Evolutionary conservation across 345 rosid species (phyloP).

Genomic region (Heritiera fomes): DNA sequence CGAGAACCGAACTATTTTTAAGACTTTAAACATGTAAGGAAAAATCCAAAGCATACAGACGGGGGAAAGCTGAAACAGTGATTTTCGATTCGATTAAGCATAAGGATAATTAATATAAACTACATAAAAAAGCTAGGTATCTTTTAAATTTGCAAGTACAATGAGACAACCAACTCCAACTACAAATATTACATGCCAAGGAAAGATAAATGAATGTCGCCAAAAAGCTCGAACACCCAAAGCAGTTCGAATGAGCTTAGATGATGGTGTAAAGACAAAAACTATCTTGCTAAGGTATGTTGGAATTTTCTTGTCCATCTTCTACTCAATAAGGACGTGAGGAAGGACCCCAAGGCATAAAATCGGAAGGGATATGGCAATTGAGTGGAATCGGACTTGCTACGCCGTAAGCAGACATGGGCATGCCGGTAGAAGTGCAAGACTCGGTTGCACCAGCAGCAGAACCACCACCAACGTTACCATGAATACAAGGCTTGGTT

Average conservation of each 20-base stretch:
- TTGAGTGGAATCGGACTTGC: conserved; percentile 27
- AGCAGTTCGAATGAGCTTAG: background rate
- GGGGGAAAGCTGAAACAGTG: background rate
- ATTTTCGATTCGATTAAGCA: background rate
- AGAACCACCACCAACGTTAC: conserved; percentile 1
- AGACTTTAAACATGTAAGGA: background rate
- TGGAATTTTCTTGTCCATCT: background rate
- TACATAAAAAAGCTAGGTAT: background rate
- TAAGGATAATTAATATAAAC: background rate
- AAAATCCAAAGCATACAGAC: background rate
- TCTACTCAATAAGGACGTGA: conserved; percentile 23
- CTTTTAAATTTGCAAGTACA: background rate
- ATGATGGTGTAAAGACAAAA: background rate
- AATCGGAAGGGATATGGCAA: conserved; percentile 34
- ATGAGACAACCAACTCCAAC: background rate
- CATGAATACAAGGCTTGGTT: conserved; percentile 4
- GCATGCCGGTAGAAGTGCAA: conserved; percentile 19
- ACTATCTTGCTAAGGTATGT: background rate
- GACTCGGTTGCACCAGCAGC: conserved; percentile 13
- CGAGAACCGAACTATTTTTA: background rate
- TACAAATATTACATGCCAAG: background rate
- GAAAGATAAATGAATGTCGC: background rate
- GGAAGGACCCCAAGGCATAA: conserved; percentile 36
- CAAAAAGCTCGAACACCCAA: background rate
- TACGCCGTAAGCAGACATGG: conserved; percentile 28